A percentile compares a stretch with the other conserved stretches of the same genome.
Conservation (phyloP, 495 filamentous ascomycete genomes). For the Talaromyces borbonicus region DNA sequence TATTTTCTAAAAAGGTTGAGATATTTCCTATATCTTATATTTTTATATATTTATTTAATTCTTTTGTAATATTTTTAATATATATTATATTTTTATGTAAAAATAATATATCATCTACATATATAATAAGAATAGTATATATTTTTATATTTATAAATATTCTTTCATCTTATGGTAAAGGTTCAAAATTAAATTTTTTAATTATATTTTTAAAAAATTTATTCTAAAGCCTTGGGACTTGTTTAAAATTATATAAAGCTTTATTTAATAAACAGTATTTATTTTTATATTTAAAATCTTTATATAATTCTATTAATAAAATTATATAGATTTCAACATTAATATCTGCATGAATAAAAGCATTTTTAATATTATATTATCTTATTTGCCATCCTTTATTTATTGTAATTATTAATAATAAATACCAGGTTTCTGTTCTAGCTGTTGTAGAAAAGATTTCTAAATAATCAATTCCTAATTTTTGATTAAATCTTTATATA, state of each 20-base stretch:
- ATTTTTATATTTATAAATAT: neutral
- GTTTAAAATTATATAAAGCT: neutral
- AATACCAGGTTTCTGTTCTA: constrained; percentile 1
- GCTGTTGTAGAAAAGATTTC: neutral
- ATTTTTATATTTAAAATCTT: neutral
- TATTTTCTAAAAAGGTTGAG: neutral
- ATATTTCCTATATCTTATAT: neutral
- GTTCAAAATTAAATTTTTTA: neutral
- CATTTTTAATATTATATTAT: neutral
- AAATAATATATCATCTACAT: neutral
- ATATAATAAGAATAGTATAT: neutral
- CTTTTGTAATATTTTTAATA: neutral
- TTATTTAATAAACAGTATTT: neutral
- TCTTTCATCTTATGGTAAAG: neutral
- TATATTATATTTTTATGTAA: neutral
- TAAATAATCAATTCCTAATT: constrained; percentile 4
- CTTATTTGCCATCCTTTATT: constrained; percentile 1
- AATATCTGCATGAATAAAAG: neutral
- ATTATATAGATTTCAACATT: neutral
- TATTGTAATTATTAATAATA: neutral
- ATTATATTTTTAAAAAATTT: neutral
- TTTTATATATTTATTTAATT: neutral
- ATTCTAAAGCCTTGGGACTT: neutral
- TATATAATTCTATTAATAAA: neutral
- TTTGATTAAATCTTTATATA: neutral